Evolutionary conservation across 768 basidiomycete genomes (phyloP).

Genomic region (Lactifluus hygrophoroides): DNA sequence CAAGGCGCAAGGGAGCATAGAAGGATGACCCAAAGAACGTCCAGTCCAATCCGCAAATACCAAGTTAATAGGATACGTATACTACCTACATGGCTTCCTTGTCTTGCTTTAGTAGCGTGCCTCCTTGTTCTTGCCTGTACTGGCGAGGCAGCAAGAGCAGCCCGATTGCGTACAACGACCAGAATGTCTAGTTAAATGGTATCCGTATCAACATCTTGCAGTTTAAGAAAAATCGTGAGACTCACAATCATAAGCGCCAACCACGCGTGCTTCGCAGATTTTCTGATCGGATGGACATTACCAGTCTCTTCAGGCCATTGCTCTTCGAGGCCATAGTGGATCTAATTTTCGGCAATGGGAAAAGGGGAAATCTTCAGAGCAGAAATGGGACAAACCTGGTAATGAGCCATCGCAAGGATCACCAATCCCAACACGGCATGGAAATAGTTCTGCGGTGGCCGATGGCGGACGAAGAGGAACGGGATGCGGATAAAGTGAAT

Average conservation of each 20-base stretch:
- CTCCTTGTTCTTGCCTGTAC: conserved; percentile 8
- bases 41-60: not conserved
- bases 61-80: not conserved
- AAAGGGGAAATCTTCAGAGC: not conserved
- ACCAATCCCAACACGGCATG: conserved; percentile 43
- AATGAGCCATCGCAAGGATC: conserved; percentile 47
- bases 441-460: conserved; percentile 34
- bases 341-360: not conserved
- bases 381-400: conserved; percentile 26
- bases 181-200: conserved; percentile 3
- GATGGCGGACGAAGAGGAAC: conserved; percentile 27
- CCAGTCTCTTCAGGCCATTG: conserved; percentile 20
- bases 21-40: too few species aligned
- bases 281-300: conserved; percentile 1
- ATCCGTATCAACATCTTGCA: not conserved
- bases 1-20: too few species aligned
- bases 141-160: conserved; percentile 11
- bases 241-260: conserved; percentile 14
- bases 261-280: conserved; percentile 12
- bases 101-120: not conserved
- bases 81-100: not conserved
- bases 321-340: conserved; percentile 6
- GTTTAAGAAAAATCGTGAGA: not conserved
- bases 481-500: conserved; percentile 46
- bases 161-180: conserved; percentile 6